phyloP scores from a whole-genome alignment of 768 basidiomycete species.

The Lactarius trivialis region DNA sequence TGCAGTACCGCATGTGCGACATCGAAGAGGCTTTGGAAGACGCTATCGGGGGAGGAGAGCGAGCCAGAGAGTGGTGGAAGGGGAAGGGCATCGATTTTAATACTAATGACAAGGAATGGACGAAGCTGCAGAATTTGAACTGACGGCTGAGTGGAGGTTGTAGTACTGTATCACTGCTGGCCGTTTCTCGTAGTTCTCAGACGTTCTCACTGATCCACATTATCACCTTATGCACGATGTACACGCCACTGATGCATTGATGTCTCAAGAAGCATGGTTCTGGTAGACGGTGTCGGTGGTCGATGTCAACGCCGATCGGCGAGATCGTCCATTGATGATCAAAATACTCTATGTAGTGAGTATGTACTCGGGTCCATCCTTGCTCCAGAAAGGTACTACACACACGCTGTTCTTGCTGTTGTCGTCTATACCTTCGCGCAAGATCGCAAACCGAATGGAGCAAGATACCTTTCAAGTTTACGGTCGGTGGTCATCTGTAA shows the following conservation, averaged over 20 bases:
- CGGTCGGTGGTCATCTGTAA: too few species aligned
- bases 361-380: too few species aligned
- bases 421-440: too few species aligned
- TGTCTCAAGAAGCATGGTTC: too few species aligned
- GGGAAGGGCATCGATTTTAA: conserved; percentile 76
- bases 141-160: conserved; percentile 27
- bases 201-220: background rate
- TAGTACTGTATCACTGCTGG: background rate
- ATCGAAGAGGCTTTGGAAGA: conserved; percentile 90
- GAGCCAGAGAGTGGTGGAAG: conserved; percentile 75
- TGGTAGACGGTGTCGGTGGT: background rate
- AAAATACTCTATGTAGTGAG: too few species aligned
- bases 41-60: conserved; percentile 72
- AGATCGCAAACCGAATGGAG: too few species aligned
- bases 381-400: too few species aligned
- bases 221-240: background rate
- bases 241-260: too few species aligned
- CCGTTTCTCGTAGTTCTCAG: background rate
- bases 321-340: too few species aligned
- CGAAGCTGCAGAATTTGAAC: conserved; percentile 73
- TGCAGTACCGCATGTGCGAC: conserved; percentile 87
- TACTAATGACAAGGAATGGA: conserved; percentile 83
- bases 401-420: too few species aligned
- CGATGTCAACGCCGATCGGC: background rate
- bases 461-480: too few species aligned